Conservation (phyloP, 176 grass and related monocot genomes). For the Alloteropsis semialata region DNA sequence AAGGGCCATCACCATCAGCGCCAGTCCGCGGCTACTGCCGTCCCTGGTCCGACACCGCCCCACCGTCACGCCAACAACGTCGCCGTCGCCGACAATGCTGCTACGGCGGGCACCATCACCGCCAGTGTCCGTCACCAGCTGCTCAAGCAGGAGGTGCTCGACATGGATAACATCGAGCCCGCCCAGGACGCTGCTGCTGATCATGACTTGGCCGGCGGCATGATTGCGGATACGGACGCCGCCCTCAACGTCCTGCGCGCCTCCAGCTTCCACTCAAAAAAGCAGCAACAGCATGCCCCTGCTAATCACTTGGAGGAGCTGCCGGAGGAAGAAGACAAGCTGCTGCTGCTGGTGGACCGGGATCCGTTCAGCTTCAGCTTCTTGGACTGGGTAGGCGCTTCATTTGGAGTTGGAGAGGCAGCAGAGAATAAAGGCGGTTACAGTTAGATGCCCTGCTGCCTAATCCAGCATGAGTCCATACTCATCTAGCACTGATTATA, state of each 20-base stretch:
- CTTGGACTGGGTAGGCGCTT: conserved; percentile 36
- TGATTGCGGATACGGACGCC: conserved; percentile 16
- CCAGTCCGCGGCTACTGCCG: neutral
- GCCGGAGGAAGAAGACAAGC: conserved; percentile 32
- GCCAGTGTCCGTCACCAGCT: neutral
- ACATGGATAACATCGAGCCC: neutral
- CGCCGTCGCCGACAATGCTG: neutral
- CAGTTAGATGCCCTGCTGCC: neutral
- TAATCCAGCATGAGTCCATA: neutral
- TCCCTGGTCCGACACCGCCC: neutral
- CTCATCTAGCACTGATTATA: neutral
- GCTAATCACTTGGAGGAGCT: conserved; percentile 8
- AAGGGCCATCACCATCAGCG: neutral
- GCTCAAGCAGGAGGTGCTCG: conserved; percentile 24
- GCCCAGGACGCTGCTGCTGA: neutral
- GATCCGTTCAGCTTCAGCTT: conserved; percentile 63
- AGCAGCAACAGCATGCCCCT: conserved; percentile 13
- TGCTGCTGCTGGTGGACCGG: conserved; percentile 10
- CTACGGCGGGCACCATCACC: neutral
- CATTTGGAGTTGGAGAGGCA: neutral
- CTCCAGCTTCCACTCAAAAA: neutral
- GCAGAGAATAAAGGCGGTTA: neutral
- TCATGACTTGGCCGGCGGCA: neutral
- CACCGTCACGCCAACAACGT: neutral
- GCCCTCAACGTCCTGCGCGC: neutral